Evolutionary conservation across 495 filamentous ascomycete genomes (phyloP).

Genomic region (Penicillium dipodomyicola): DNA sequence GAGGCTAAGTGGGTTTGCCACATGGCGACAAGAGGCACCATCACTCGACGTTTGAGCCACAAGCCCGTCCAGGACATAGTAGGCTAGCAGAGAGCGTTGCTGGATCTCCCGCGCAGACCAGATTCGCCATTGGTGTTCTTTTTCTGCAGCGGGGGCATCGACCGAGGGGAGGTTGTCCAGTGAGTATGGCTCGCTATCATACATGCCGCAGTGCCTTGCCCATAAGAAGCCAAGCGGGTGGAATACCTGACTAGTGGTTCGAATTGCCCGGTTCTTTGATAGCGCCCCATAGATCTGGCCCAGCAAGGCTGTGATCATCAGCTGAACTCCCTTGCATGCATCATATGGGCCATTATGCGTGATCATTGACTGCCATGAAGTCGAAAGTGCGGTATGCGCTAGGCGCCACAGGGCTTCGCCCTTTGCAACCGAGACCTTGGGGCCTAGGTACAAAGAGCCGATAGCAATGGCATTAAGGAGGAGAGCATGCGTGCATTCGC

Average conservation of each 20-base stretch:
- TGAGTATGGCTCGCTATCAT: conserved; percentile 39
- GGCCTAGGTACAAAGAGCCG: conserved; percentile 49
- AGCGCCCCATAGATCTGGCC: conserved; percentile 49
- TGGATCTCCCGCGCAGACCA: conserved; percentile 50
- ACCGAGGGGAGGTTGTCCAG: conserved; percentile 37
- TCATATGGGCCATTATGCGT: conserved; percentile 48
- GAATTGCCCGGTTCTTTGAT: conserved; percentile 45
- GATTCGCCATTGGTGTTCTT: conserved; percentile 42
- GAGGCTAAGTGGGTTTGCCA: conserved; percentile 41
- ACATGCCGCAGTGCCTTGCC: conserved; percentile 49
- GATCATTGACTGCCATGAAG: conserved; percentile 51
- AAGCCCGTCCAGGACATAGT: conserved; percentile 49
- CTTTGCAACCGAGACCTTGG: conserved; percentile 45
- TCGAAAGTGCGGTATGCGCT: conserved; percentile 49
- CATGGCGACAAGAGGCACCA: conserved; percentile 42
- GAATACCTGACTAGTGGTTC: conserved; percentile 49
- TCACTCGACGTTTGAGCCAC: conserved; percentile 49
- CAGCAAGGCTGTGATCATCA: conserved; percentile 47
- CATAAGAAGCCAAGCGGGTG: conserved; percentile 50
- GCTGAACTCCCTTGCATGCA: conserved; percentile 46
- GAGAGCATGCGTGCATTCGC: conserved; percentile 48
- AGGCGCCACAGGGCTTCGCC: conserved; percentile 49
- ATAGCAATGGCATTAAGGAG: conserved; percentile 51
- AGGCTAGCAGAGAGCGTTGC: conserved; percentile 46
- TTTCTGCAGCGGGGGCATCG: conserved; percentile 33